These are phyloP conservation scores for Mucuna pruriens DNA, from an alignment of 306 rosid species.

Conservation along the genomic window DNA sequence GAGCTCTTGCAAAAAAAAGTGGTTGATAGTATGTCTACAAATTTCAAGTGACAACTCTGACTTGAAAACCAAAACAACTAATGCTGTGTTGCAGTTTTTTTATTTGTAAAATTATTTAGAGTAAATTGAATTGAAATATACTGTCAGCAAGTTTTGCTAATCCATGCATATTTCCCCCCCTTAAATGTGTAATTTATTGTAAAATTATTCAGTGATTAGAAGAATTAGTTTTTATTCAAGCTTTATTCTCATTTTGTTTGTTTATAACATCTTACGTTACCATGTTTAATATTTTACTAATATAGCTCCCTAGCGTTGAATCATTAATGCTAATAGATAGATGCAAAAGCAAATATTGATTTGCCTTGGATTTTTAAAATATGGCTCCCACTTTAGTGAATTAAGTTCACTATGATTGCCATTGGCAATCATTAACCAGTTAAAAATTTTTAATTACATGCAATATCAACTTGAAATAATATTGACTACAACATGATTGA, in stretches of 20 bases:
- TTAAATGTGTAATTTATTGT: not conserved
- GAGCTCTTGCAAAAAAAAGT: slow-evolving; percentile 56
- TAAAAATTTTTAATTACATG: not conserved
- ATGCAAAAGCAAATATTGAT: not conserved
- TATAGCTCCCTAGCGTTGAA: not conserved
- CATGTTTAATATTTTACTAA: not conserved
- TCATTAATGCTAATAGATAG: not conserved
- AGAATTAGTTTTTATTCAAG: not conserved
- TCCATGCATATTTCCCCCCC: not conserved
- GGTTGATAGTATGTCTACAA: slow-evolving; percentile 10
- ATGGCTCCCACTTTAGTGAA: not conserved
- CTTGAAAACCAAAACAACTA: not conserved
- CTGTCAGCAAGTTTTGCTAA: not conserved
- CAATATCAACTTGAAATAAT: not conserved
- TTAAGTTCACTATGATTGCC: not conserved
- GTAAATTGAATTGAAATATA: not conserved
- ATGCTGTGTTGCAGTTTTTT: not conserved
- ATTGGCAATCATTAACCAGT: not conserved
- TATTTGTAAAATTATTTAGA: not conserved
- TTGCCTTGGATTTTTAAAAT: not conserved
- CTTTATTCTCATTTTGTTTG: not conserved
- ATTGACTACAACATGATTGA: not conserved
- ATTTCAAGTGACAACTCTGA: not conserved
- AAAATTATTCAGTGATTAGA: not conserved
- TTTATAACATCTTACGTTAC: not conserved